Conservation (phyloP, 2,329 filamentous ascomycete species). For the Diaporthe sp. region DNA sequence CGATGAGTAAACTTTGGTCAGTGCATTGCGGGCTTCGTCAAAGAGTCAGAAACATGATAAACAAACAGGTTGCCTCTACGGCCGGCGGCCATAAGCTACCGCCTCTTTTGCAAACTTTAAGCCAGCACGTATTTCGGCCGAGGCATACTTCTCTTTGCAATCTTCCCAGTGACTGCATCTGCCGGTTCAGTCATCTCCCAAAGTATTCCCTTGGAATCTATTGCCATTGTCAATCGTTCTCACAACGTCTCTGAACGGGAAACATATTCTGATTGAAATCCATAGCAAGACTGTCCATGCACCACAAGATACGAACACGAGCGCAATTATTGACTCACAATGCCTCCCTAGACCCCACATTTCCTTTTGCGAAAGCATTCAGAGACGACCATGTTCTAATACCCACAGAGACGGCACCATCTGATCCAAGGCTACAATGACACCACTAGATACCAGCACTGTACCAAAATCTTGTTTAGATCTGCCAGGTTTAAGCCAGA, state of each 20-base stretch:
- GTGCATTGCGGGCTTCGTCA: background rate
- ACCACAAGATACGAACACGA: background rate
- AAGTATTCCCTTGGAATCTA: background rate
- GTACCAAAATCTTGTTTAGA: background rate
- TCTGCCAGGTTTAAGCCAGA: background rate
- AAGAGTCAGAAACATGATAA: background rate
- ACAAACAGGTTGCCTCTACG: constrained; percentile 2
- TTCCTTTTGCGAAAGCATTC: background rate
- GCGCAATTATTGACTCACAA: background rate
- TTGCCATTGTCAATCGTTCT: background rate
- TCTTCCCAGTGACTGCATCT: background rate
- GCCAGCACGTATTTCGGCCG: background rate
- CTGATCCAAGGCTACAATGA: background rate
- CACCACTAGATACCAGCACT: background rate
- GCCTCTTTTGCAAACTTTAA: background rate
- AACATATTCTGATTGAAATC: background rate
- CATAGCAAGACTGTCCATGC: background rate
- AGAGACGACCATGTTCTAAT: too few relatives aligned
- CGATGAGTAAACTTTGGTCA: background rate
- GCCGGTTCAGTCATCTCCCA: background rate
- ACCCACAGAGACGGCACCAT: background rate
- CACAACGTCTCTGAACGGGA: too few relatives aligned
- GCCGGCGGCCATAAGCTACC: background rate
- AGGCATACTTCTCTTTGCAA: background rate
- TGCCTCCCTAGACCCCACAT: background rate